phyloP scores from a whole-genome alignment of 2,329 filamentous ascomycete species.

The Aspergillus candidus region DNA sequence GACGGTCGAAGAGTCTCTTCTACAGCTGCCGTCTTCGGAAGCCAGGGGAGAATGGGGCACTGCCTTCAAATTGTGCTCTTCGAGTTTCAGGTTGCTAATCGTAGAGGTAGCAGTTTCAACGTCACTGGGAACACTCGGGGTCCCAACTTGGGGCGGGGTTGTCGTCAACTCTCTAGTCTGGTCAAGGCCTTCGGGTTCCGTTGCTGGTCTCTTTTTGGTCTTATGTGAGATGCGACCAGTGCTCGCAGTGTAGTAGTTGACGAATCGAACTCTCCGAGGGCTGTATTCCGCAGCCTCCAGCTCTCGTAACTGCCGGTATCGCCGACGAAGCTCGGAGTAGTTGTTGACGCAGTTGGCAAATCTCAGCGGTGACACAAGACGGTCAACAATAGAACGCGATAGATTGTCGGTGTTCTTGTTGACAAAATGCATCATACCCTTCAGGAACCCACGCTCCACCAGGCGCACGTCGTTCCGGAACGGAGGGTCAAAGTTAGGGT shows the following conservation, averaged over 20 bases:
- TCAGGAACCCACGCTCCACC: slow-evolving; percentile 59
- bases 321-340: slow-evolving; percentile 59
- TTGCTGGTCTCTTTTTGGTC: slow-evolving; percentile 26
- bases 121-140: no score
- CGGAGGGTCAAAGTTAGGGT: slow-evolving; percentile 66
- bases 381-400: slow-evolving; percentile 62
- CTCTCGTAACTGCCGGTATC: slow-evolving; percentile 64
- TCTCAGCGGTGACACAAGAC: slow-evolving; percentile 55
- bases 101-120: no score
- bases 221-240: slow-evolving; percentile 47
- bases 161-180: background rate
- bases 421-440: slow-evolving; percentile 65
- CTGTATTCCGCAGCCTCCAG: slow-evolving; percentile 62
- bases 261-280: slow-evolving; percentile 38
- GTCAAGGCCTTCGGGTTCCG: slow-evolving; percentile 18
- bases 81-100: no score
- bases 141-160: background rate
- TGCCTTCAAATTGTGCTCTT: no score
- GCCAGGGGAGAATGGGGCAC: no score
- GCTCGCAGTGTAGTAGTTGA: slow-evolving; percentile 88
- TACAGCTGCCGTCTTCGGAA: no score
- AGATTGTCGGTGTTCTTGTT: slow-evolving; percentile 73
- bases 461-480: slow-evolving; percentile 70
- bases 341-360: slow-evolving; percentile 53
- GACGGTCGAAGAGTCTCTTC: no score